Percentiles rank a stretch among this genome's conserved stretches.
These are phyloP conservation scores for Huntiella abstrusa DNA, from an alignment of 2,329 filamentous ascomycete species.

Conservation along the genomic window DNA sequence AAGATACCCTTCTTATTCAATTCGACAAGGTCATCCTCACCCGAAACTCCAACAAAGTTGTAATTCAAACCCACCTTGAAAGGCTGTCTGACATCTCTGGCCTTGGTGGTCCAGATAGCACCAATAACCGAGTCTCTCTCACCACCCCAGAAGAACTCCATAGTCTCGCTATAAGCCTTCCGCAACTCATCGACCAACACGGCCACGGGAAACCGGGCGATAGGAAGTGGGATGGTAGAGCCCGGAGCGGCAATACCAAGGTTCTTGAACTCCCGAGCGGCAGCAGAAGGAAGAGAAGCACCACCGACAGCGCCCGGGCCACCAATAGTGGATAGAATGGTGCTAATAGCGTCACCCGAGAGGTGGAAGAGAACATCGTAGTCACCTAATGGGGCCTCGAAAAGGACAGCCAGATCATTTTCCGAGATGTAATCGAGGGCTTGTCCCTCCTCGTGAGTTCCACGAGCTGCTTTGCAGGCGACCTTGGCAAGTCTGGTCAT, in stretches of 20 bases:
- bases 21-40: conserved; percentile 30
- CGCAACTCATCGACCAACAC: conserved; percentile 51
- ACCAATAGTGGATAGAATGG: conserved; percentile 22
- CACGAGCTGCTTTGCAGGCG: conserved; percentile 39
- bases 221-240: conserved; percentile 24
- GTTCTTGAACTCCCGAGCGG: conserved; percentile 53
- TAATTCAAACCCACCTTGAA: conserved; percentile 58
- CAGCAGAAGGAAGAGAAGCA: conserved; percentile 18
- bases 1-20: conserved; percentile 51
- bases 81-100: conserved; percentile 26
- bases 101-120: conserved; percentile 38
- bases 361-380: conserved; percentile 78
- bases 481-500: conserved; percentile 69
- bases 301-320: conserved; percentile 17
- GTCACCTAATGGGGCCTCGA: conserved; percentile 52
- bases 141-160: conserved; percentile 64
- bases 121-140: conserved; percentile 35
- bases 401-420: conserved; percentile 29
- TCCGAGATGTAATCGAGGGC: conserved; percentile 30
- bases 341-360: conserved; percentile 31
- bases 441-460: conserved; percentile 26
- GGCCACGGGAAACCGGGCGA: conserved; percentile 41
- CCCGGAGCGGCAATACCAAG: conserved; percentile 6
- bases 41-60: conserved; percentile 25
- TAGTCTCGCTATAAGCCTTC: conserved; percentile 42